Percentiles rank a stretch among this genome's conserved stretches.
phyloP scores from a whole-genome alignment of 2,329 filamentous ascomycete genomes.

The Beauveria rudraprayagi region DNA sequence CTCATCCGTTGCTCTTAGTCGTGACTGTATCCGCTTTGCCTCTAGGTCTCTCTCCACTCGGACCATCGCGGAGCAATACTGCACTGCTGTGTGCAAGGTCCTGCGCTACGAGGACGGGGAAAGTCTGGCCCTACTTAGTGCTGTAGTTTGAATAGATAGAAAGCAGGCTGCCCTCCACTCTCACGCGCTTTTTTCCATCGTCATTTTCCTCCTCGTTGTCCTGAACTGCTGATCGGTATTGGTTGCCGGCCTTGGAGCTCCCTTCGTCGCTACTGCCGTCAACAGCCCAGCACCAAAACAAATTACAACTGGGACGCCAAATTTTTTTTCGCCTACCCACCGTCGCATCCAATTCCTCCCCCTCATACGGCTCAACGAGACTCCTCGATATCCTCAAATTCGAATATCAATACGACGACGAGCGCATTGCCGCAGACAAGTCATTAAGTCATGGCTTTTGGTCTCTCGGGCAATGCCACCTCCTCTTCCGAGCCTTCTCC shows the following conservation, averaged over 20 bases:
- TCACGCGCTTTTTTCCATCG: neutral
- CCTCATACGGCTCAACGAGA: neutral
- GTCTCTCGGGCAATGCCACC: neutral
- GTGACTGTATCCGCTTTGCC: conserved; percentile 11
- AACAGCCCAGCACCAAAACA: neutral
- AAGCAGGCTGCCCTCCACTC: conserved; percentile 5
- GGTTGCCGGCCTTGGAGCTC: neutral
- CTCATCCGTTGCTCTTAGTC: conserved; percentile 5
- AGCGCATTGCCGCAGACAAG: neutral
- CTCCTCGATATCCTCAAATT: neutral
- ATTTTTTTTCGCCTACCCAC: neutral
- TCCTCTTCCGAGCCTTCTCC: conserved; percentile 5
- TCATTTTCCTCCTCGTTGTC: neutral
- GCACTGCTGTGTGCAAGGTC: neutral
- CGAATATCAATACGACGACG: neutral
- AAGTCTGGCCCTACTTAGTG: neutral
- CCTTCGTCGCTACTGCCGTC: conserved; percentile 7
- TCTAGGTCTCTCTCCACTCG: conserved; percentile 10
- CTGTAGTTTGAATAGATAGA: conserved; percentile 5
- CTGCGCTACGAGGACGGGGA: conserved; percentile 6
- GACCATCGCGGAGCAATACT: conserved; percentile 11
- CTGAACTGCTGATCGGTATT: neutral
- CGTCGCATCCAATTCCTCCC: neutral
- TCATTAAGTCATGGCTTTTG: neutral
- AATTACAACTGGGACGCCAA: neutral